Conservation (phyloP, 2,329 filamentous ascomycete species). For the Fusarium veterinarium region DNA sequence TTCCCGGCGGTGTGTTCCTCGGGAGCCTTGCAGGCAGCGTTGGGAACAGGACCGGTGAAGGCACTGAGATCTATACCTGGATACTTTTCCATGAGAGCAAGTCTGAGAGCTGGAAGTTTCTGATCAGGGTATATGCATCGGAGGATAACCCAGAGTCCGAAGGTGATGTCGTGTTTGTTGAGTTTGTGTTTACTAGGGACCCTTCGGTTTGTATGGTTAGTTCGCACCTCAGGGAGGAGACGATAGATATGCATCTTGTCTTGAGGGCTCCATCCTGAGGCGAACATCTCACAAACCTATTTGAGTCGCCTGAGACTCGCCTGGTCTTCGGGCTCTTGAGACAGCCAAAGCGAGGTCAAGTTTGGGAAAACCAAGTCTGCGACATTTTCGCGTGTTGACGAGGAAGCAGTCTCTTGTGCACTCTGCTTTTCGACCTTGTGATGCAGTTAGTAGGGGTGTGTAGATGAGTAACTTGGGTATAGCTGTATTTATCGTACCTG, state of each 20-base stretch:
- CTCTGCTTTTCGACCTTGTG: not conserved
- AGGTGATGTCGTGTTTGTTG: not conserved
- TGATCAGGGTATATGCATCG: slow-evolving; percentile 6
- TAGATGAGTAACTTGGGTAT: not conserved
- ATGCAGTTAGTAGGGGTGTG: not conserved
- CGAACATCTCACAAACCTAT: not conserved
- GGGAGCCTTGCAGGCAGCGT: too few species aligned
- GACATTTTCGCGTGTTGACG: not conserved
- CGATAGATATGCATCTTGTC: not conserved
- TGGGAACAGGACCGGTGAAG: not conserved
- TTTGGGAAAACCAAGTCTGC: not conserved
- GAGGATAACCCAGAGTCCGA: slow-evolving; percentile 18
- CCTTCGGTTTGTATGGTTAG: not conserved
- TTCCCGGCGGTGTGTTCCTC: not conserved
- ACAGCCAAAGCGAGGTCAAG: not conserved
- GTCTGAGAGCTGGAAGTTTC: not conserved
- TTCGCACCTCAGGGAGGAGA: not conserved
- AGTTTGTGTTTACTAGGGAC: slow-evolving; percentile 12
- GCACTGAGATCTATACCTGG: slow-evolving; percentile 1
- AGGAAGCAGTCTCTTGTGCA: not conserved
- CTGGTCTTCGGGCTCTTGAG: slow-evolving; percentile 12
- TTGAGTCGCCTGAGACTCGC: slow-evolving; percentile 4
- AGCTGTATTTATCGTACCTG: not conserved
- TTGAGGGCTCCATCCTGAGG: not conserved
- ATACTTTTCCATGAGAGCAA: not conserved